phyloP scores from a whole-genome alignment of 2,329 filamentous ascomycete species.

The Calonectria leucothoes region DNA sequence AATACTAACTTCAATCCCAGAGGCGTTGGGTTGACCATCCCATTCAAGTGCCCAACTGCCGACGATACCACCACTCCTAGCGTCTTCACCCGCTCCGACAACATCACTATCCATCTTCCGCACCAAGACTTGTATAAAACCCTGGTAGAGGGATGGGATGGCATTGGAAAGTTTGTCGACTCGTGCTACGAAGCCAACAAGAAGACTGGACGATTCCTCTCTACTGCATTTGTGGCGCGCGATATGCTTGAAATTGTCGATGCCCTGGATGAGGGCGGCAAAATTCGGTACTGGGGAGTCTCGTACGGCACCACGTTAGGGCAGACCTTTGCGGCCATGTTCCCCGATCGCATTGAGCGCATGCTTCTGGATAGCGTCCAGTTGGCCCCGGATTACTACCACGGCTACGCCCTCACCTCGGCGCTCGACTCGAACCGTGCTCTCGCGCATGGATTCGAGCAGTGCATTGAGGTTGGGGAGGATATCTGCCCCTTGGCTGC shows the following conservation, averaged over 20 bases:
- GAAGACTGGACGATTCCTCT: neutral
- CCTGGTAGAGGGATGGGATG: neutral
- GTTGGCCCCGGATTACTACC: neutral
- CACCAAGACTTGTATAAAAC: neutral
- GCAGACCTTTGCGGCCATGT: constrained; percentile 1
- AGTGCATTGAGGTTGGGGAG: neutral
- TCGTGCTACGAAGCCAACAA: neutral
- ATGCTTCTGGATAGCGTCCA: neutral
- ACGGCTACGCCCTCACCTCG: neutral
- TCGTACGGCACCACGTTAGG: neutral
- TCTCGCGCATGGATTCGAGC: neutral
- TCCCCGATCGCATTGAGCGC: neutral
- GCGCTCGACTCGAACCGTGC: neutral
- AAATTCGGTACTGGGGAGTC: neutral
- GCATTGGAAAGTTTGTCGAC: neutral
- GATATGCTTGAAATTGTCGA: neutral
- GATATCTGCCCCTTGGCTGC: neutral
- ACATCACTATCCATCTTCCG: neutral
- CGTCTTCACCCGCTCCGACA: neutral
- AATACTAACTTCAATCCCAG: neutral
- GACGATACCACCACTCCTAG: neutral
- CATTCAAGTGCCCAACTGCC: neutral
- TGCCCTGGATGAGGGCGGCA: neutral
- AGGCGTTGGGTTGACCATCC: neutral
- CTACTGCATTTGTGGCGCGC: neutral